Conservation (phyloP, 2,329 filamentous ascomycete species). For the Alternaria novae-zelandiae region DNA sequence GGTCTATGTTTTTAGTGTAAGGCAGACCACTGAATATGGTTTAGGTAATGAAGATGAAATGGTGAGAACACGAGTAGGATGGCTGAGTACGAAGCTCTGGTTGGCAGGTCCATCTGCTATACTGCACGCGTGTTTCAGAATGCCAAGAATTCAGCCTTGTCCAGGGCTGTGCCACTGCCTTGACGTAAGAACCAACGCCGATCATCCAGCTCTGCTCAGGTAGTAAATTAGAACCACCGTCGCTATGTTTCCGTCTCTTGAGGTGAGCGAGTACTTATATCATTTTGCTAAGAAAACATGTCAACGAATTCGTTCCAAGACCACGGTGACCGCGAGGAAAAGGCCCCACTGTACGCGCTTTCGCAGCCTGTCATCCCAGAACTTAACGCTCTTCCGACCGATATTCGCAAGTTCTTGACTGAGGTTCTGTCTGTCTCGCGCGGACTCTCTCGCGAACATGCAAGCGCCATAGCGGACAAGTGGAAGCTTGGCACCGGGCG, state of each 20-base stretch:
- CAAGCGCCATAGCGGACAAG: background rate
- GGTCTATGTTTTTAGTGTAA: background rate
- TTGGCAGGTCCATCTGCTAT: background rate
- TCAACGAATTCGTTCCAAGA: background rate
- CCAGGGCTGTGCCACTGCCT: background rate
- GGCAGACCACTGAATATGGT: background rate
- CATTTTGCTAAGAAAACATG: background rate
- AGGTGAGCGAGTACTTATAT: background rate
- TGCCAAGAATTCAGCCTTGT: background rate
- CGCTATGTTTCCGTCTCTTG: background rate
- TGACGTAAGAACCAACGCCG: background rate
- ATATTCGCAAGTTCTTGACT: background rate
- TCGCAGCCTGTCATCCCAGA: background rate
- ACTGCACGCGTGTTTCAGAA: background rate
- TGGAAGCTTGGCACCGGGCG: background rate
- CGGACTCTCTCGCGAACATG: background rate
- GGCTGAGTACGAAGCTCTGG: background rate
- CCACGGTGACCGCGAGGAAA: background rate
- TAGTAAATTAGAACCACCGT: background rate
- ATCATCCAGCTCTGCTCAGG: background rate
- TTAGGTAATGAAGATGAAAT: background rate
- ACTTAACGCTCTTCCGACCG: background rate
- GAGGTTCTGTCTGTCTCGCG: background rate
- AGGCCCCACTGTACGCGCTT: background rate
- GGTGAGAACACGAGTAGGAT: background rate